phyloP scores from a whole-genome alignment of 805 yeast genomes.

The Kuraishia ogatae region DNA sequence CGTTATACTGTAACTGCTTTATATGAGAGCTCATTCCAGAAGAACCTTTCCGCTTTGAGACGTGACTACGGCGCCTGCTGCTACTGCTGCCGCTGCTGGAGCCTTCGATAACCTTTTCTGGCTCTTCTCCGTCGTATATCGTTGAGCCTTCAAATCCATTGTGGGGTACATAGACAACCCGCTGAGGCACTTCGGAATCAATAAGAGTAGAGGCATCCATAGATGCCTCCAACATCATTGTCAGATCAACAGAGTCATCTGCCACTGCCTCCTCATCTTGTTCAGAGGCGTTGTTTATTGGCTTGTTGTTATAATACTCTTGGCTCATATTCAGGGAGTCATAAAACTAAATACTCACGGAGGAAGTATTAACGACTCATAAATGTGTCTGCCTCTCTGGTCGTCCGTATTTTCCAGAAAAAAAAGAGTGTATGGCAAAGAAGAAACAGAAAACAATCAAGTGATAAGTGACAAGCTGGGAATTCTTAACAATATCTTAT shows the following conservation, averaged over 20 bases:
- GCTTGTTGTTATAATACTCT: background rate
- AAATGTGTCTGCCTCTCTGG: too few species aligned
- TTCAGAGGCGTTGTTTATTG: background rate
- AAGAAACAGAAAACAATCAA: too few species aligned
- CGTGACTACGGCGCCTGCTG: background rate
- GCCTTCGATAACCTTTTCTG: background rate
- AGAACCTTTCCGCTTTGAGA: background rate
- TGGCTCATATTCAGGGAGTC: background rate
- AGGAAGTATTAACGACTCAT: background rate
- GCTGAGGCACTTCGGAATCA: background rate
- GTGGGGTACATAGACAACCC: conserved; percentile 1
- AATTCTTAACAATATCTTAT: too few species aligned
- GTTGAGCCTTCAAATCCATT: conserved; percentile 5
- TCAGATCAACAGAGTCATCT: background rate
- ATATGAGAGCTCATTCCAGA: conserved; percentile 35
- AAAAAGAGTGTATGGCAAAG: too few species aligned
- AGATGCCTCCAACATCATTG: background rate
- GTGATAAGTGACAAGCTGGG: too few species aligned
- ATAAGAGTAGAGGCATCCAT: background rate
- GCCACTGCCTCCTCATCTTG: background rate
- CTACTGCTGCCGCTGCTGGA: background rate
- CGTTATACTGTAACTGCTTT: conserved; percentile 70
- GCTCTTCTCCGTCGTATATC: conserved; percentile 1
- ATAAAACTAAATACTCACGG: background rate
- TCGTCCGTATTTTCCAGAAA: too few species aligned